Conservation (phyloP, 768 basidiomycete species). For the Suillus ampliporus region DNA sequence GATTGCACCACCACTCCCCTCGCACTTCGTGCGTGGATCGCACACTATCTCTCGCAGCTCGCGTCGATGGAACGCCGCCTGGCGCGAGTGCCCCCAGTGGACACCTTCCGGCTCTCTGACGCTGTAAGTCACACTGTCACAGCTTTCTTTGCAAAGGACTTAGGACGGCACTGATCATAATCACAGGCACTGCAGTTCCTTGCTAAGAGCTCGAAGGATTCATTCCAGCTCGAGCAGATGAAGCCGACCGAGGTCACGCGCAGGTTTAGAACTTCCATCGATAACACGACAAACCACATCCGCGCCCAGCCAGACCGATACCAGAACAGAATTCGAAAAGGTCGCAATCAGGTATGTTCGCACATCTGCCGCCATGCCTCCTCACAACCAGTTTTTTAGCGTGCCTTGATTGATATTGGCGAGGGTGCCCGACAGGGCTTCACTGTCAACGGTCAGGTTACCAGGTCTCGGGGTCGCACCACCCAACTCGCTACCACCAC, state of each 20-base stretch:
- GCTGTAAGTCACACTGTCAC: too few species aligned
- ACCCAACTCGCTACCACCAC: slow-evolving; percentile 28
- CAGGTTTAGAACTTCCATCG: slow-evolving; percentile 22
- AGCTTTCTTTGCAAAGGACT: background rate
- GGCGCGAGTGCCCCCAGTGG: slow-evolving; percentile 26
- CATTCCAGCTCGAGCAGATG: slow-evolving; percentile 31
- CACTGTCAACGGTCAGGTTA: slow-evolving; percentile 26
- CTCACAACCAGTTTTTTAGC: slow-evolving; percentile 16
- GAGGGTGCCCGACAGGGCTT: slow-evolving; percentile 26
- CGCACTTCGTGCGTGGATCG: slow-evolving; percentile 38
- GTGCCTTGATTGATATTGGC: slow-evolving; percentile 29
- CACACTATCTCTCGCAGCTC: slow-evolving; percentile 36
- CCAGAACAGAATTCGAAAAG: slow-evolving; percentile 36
- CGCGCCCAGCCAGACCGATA: slow-evolving; percentile 31
- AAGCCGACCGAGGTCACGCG: slow-evolving; percentile 32
- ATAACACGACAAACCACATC: slow-evolving; percentile 21
- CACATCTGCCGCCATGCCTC: background rate
- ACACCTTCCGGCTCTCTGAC: slow-evolving; percentile 33
- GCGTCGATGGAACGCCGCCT: slow-evolving; percentile 26
- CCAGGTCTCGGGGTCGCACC: slow-evolving; percentile 15
- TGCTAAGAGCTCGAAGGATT: slow-evolving; percentile 30
- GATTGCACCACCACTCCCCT: slow-evolving; percentile 27
- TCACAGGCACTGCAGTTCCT: slow-evolving; percentile 33
- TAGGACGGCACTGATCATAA: background rate
- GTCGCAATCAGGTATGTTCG: slow-evolving; percentile 47